Percentiles rank a stretch among this genome's conserved stretches.
Conservation (phyloP, 1,139 yeast genomes). For the Yamadazyma friedrichii region DNA sequence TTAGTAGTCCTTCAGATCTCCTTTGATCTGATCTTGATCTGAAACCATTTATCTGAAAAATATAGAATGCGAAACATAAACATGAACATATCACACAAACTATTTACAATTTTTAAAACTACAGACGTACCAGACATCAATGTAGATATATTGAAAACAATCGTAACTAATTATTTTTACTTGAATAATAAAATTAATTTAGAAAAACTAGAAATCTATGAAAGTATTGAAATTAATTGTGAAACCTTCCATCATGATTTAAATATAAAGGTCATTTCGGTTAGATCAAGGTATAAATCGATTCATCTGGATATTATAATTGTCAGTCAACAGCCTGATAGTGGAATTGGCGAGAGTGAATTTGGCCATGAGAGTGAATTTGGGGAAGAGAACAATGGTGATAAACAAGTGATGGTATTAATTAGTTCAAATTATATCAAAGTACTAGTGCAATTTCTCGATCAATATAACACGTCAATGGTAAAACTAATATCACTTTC, state of each 20-base stretch:
- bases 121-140: neutral
- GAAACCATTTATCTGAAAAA: too few species aligned
- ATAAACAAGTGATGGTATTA: neutral
- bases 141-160: neutral
- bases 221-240: slow-evolving; percentile 1
- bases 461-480: neutral
- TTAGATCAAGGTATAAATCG: slow-evolving; percentile 2
- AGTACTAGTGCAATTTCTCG: slow-evolving; percentile 5
- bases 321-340: neutral
- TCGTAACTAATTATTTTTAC: slow-evolving; percentile 6
- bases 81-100: slow-evolving; percentile 2
- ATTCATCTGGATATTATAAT: slow-evolving; percentile 5
- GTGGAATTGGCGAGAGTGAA: neutral
- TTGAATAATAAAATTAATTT: slow-evolving; percentile 3
- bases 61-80: neutral
- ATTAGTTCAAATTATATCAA: slow-evolving; percentile 4
- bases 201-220: slow-evolving; percentile 5
- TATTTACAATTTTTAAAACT: slow-evolving; percentile 3
- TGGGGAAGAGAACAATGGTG: neutral
- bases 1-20: too few species aligned
- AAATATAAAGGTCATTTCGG: neutral
- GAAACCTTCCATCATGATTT: neutral
- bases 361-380: neutral
- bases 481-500: neutral
- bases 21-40: too few species aligned